These are phyloP conservation scores for Mycena leptocephala DNA, from an alignment of 768 basidiomycete genomes.

Conservation along the genomic window DNA sequence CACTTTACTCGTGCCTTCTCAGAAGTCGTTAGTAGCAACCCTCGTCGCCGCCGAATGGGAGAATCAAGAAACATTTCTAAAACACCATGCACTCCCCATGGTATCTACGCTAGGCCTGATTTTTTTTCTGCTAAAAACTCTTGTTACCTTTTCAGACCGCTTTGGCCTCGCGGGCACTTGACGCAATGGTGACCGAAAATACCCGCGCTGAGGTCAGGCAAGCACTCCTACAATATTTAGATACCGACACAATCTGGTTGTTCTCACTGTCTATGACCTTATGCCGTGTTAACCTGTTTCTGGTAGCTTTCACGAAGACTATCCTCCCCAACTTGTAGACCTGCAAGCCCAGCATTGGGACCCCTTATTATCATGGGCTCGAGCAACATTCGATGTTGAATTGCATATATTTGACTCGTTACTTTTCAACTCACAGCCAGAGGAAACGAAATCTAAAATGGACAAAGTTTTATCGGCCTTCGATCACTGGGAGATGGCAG, in stretches of 20 bases:
- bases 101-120: constrained; percentile 60
- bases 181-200: constrained; percentile 73
- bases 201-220: constrained; percentile 76
- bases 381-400: constrained; percentile 75
- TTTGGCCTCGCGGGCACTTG: constrained; percentile 90
- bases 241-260: constrained; percentile 96
- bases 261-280: constrained; percentile 9
- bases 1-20: constrained; percentile 77
- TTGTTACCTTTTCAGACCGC: constrained; percentile 77
- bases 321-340: constrained; percentile 81
- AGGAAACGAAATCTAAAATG: constrained; percentile 77
- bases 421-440: constrained; percentile 78
- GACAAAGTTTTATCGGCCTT: constrained; percentile 71
- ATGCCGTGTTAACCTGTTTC: neutral
- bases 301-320: constrained; percentile 85
- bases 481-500: constrained; percentile 92
- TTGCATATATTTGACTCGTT: constrained; percentile 83
- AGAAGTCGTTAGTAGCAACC: constrained; percentile 82
- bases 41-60: constrained; percentile 98
- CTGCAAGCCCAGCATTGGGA: constrained; percentile 92
- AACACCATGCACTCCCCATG: constrained; percentile 93
- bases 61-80: constrained; percentile 87
- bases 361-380: constrained; percentile 88
- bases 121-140: neutral
- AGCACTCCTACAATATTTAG: constrained; percentile 86